A percentile compares a stretch with the other conserved stretches of the same genome.
Conservation (phyloP, 805 yeast genomes). For the Candida lessepsii region DNA sequence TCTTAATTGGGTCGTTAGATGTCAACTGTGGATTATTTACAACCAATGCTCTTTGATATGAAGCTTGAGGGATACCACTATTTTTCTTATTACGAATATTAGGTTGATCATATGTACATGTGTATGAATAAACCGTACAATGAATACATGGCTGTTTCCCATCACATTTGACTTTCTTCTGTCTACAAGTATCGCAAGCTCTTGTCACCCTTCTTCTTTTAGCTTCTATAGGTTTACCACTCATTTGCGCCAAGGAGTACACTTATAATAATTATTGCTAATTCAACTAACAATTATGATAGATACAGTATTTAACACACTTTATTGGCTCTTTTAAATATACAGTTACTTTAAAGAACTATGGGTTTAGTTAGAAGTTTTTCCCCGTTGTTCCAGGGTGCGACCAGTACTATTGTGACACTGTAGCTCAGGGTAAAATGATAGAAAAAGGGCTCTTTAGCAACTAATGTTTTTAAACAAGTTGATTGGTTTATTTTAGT, state of each 20-base stretch:
- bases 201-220: constrained; percentile 66
- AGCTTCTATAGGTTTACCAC: constrained; percentile 16
- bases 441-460: too few species aligned
- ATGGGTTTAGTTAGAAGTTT: too few species aligned
- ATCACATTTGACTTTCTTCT: constrained; percentile 76
- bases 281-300: constrained; percentile 1
- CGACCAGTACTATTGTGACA: too few species aligned
- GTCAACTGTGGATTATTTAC: constrained; percentile 7
- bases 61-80: constrained; percentile 29
- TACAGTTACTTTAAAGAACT: too few species aligned
- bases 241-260: too few species aligned
- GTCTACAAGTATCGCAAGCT: constrained; percentile 75
- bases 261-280: too few species aligned
- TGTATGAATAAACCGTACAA: constrained; percentile 84
- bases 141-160: constrained; percentile 77
- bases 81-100: constrained; percentile 51
- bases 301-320: too few species aligned
- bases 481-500: too few species aligned
- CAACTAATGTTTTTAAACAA: too few species aligned
- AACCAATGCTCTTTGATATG: constrained; percentile 15
- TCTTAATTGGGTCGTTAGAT: constrained; percentile 12
- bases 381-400: too few species aligned
- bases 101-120: constrained; percentile 83
- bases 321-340: too few species aligned
- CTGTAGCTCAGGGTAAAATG: too few species aligned